Conservation (phyloP, 169 alveolate species). For the Plasmodium gonderi region DNA sequence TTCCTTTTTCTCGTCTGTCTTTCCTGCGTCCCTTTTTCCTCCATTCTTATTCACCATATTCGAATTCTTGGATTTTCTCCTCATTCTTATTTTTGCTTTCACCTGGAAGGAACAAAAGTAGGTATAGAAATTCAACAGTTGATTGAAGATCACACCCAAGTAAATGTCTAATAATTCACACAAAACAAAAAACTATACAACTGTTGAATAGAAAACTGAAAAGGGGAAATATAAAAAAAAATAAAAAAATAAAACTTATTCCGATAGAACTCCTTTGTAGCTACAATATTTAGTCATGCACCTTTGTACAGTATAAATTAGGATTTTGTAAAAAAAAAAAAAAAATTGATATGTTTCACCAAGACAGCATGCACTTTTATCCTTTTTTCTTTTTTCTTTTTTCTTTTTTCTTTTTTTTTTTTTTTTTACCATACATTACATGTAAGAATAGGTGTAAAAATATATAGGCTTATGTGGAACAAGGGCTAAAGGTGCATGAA, state of each 20-base stretch:
- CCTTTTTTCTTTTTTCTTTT: background rate
- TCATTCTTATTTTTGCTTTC: background rate
- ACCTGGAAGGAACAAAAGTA: background rate
- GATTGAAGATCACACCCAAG: too few species aligned
- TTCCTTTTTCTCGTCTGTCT: background rate
- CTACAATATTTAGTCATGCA: background rate
- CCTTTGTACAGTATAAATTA: background rate
- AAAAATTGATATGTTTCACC: background rate
- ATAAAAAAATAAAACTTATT: background rate
- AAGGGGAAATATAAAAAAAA: background rate
- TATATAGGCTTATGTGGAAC: background rate
- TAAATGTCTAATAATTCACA: too few species aligned
- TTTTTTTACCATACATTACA: too few species aligned
- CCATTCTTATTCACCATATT: background rate
- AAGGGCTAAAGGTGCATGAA: background rate
- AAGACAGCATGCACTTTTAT: background rate
- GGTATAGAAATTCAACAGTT: background rate
- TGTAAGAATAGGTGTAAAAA: background rate
- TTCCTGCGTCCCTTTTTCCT: background rate
- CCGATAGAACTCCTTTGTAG: background rate
- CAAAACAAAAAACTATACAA: background rate
- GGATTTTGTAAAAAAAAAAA: background rate
- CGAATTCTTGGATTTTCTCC: background rate
- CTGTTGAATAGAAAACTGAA: background rate
- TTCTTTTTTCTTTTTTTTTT: background rate